A percentile compares a stretch with the other conserved stretches of the same genome.
Evolutionary conservation across 1,284 basidiomycete genomes (phyloP).

Genomic region (Puccinia horiana): DNA sequence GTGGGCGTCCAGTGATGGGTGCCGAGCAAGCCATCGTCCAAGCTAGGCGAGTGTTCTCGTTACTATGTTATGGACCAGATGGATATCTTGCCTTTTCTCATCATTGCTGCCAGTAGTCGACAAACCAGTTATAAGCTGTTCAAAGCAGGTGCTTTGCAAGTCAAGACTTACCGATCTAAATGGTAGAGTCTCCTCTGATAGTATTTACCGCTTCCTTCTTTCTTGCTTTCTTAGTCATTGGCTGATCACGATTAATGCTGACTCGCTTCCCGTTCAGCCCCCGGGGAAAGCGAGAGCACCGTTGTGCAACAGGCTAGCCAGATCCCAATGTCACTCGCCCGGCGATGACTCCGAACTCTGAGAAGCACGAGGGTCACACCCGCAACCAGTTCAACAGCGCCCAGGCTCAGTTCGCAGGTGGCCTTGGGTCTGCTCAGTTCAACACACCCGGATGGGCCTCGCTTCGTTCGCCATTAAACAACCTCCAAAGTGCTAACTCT

Average conservation of each 20-base stretch:
- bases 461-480: background rate
- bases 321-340: background rate
- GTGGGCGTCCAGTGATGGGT: slow-evolving; percentile 47
- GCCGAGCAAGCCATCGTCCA: slow-evolving; percentile 48
- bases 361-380: slow-evolving; percentile 1
- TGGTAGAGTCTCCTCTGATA: slow-evolving; percentile 41
- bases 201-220: background rate
- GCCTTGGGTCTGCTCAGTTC: background rate
- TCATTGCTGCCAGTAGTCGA: slow-evolving; percentile 39
- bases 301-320: background rate
- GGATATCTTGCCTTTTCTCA: background rate
- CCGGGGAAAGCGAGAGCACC: background rate
- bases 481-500: slow-evolving; percentile 16
- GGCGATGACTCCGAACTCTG: background rate
- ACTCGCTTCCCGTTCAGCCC: background rate
- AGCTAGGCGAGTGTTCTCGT: slow-evolving; percentile 37
- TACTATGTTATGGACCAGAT: background rate
- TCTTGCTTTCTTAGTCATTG: background rate
- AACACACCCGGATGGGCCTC: background rate
- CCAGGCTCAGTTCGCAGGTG: background rate
- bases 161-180: slow-evolving; percentile 48
- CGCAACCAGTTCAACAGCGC: slow-evolving; percentile 16
- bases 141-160: slow-evolving; percentile 47
- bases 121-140: slow-evolving; percentile 50
- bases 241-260: background rate